Conservation (phyloP, 129 eudicot species). For the Flaveria robusta region DNA sequence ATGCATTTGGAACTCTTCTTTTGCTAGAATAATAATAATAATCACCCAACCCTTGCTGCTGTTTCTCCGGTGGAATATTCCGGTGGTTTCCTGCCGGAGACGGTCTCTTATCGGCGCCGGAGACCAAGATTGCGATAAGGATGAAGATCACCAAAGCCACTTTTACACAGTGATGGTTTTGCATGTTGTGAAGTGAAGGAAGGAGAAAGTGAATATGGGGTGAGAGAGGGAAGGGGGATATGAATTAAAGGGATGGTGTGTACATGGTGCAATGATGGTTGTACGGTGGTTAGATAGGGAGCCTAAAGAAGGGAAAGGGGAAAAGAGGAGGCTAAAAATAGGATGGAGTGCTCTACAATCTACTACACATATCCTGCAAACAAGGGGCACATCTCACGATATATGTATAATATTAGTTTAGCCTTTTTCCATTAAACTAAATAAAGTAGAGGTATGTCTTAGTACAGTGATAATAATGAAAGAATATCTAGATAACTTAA, state of each 20-base stretch:
- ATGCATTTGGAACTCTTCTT: conserved; percentile 52
- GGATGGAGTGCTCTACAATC: conserved; percentile 33
- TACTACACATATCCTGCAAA: conserved; percentile 45
- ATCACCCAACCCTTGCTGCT: conserved; percentile 21
- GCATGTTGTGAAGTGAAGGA: conserved; percentile 35
- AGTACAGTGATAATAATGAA: too few relatives aligned
- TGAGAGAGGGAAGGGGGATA: neutral
- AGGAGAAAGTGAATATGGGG: conserved; percentile 7
- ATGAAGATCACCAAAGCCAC: conserved; percentile 13
- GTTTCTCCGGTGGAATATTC: conserved; percentile 27
- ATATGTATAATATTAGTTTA: neutral
- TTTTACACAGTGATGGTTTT: conserved; percentile 19
- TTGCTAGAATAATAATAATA: conserved; percentile 28
- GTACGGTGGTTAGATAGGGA: conserved; percentile 22
- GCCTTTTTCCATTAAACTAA: too few relatives aligned
- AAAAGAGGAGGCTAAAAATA: conserved; percentile 25
- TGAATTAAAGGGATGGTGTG: conserved; percentile 26
- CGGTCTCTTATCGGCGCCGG: conserved; percentile 25
- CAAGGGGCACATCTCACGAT: conserved; percentile 49
- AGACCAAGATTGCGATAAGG: conserved; percentile 34
- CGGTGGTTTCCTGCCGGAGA: conserved; percentile 4
- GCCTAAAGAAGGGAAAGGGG: neutral
- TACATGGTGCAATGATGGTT: conserved; percentile 31
- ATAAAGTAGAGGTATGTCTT: too few relatives aligned
- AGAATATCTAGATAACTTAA: too few relatives aligned